phyloP scores from a whole-genome alignment of 495 filamentous ascomycete species.

The Penicillium argentinense region DNA sequence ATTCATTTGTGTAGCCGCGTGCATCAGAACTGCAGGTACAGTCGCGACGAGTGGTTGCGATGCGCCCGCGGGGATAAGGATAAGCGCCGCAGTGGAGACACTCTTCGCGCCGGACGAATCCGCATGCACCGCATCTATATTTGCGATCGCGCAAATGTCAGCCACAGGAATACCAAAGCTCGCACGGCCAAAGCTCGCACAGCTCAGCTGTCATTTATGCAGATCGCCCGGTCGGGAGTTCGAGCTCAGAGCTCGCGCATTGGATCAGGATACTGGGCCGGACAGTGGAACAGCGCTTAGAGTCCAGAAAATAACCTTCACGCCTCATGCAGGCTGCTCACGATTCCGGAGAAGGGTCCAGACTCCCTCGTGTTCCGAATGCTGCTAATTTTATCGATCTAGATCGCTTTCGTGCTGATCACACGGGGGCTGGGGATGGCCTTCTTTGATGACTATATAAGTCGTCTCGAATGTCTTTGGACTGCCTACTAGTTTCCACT shows the following conservation, averaged over 20 bases:
- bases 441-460: slow-evolving; percentile 15
- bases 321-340: not conserved
- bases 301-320: not conserved
- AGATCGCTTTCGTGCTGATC: slow-evolving; percentile 5
- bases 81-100: slow-evolving; percentile 34
- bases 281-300: slow-evolving; percentile 12
- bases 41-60: slow-evolving; percentile 31
- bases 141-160: no score
- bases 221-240: slow-evolving; percentile 1
- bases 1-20: slow-evolving; percentile 15
- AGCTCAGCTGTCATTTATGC: slow-evolving; percentile 9
- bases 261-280: not conserved
- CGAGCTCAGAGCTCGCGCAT: no score
- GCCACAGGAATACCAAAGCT: no score
- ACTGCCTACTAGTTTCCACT: not conserved
- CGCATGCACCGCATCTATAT: slow-evolving; percentile 1
- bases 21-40: slow-evolving; percentile 27
- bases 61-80: slow-evolving; percentile 16
- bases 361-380: slow-evolving; percentile 1
- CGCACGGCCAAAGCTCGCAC: slow-evolving; percentile 1
- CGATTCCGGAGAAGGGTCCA: slow-evolving; percentile 9
- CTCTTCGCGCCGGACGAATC: not conserved
- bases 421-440: not conserved
- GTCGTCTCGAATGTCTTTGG: not conserved
- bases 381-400: slow-evolving; percentile 22